Evolutionary conservation across 352 stramenopile genomes (phyloP).

Genomic region (Phytophthora europaea): DNA sequence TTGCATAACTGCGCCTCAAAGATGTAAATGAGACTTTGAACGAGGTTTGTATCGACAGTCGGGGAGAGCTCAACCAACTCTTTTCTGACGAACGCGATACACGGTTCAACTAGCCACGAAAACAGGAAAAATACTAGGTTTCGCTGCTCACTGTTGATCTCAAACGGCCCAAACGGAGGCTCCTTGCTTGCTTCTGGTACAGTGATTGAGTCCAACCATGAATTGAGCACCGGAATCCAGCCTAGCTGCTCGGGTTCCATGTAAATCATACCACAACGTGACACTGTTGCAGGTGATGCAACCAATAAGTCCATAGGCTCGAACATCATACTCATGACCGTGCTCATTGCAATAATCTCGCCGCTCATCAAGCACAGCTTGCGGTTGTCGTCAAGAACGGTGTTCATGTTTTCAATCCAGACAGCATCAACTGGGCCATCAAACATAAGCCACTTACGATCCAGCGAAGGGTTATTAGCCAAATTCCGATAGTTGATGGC

Average conservation of each 20-base stretch:
- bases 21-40: constrained; percentile 90
- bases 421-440: constrained; percentile 94
- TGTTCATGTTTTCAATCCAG: constrained; percentile 98
- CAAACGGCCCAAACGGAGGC: constrained; percentile 54
- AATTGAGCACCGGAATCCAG: constrained; percentile 90
- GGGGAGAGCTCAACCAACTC: constrained; percentile 88
- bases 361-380: constrained; percentile 95
- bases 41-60: constrained; percentile 93
- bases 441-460: constrained; percentile 95
- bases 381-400: constrained; percentile 95
- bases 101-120: constrained; percentile 90
- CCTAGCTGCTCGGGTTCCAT: constrained; percentile 94
- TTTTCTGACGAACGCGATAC: constrained; percentile 90
- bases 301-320: constrained; percentile 96
- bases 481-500: constrained; percentile 93
- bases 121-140: constrained; percentile 83
- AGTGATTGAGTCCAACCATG: constrained; percentile 89
- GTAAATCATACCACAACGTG: constrained; percentile 96
- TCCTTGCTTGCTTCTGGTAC: constrained; percentile 34
- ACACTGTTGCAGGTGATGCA: constrained; percentile 94
- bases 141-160: constrained; percentile 83
- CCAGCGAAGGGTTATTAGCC: constrained; percentile 78
- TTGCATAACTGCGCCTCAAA: constrained; percentile 83
- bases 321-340: constrained; percentile 97
- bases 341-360: constrained; percentile 96